Conservation (phyloP, 495 filamentous ascomycete species). For the Parmelia sp. region DNA sequence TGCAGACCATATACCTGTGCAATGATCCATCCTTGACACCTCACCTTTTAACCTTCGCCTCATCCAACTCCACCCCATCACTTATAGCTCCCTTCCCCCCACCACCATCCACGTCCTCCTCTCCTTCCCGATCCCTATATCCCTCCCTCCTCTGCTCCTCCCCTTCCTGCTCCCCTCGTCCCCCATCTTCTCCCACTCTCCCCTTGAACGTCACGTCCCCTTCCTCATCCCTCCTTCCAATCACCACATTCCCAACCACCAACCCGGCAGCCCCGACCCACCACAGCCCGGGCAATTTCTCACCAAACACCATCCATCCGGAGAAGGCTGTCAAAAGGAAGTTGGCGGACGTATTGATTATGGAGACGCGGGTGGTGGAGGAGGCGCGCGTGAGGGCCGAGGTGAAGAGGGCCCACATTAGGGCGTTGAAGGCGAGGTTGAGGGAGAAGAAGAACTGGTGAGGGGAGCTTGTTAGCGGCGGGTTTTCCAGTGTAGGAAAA, state of each 20-base stretch:
- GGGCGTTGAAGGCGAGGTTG: conserved; percentile 81
- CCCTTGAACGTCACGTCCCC: conserved; percentile 2
- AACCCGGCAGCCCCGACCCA: conserved; percentile 80
- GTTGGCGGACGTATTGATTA: conserved; percentile 90
- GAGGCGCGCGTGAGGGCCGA: conserved; percentile 75
- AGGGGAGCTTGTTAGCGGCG: neutral
- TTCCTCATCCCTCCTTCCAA: conserved; percentile 69
- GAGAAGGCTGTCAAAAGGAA: conserved; percentile 88
- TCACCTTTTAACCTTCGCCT: neutral
- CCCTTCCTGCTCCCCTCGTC: conserved; percentile 5
- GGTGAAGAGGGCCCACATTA: conserved; percentile 88
- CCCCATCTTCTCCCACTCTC: neutral
- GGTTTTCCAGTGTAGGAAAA: neutral
- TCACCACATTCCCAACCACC: conserved; percentile 84
- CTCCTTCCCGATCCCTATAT: conserved; percentile 23
- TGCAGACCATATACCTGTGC: neutral
- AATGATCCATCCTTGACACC: neutral
- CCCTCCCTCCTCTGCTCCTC: conserved; percentile 20
- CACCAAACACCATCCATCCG: conserved; percentile 66
- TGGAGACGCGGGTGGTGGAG: conserved; percentile 83
- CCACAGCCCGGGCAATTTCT: conserved; percentile 71
- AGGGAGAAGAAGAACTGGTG: conserved; percentile 74
- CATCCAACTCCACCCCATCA: conserved; percentile 18
- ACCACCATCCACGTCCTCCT: conserved; percentile 19
- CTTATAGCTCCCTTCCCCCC: conserved; percentile 12